Base-by-base conservation (phyloP, 2,329 filamentous ascomycete species). In the Pseudocercospora eumusae region DNA sequence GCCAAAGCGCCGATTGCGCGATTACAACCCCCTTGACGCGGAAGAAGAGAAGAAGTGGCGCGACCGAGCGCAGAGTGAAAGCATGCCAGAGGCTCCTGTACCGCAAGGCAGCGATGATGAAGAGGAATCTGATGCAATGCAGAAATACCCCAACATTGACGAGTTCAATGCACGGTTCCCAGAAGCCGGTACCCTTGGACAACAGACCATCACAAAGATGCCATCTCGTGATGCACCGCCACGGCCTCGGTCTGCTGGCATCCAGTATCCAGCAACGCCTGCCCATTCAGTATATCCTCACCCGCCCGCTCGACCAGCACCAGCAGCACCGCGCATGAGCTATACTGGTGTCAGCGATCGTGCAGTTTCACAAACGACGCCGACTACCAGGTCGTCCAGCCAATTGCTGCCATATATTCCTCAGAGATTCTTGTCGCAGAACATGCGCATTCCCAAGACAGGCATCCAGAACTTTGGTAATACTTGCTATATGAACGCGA, bases 401-500 rank as follows among this genome's bases (percentile, higher is more conserved):
- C 74, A 78, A 27, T 71, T 80, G 9, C 73, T 77, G 8, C 74
- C 78, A 15, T 82, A 82, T 62, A 73, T 82, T 3, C 77, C 80
- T 2, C 77, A 78, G 13, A 77, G 77, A 33, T 76, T 78, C 15
- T 74, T 78, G 44, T 75, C 77, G 4, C 75, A 76, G 23, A 77
- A 80, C 40, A 61, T 75, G 15, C 76, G 78, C 27, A 80, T 86
- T 69, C 83, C 87, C n/a, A 80, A 81, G 36, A 89, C 91, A 10
- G 93, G 93, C 0, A 82, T 97, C 11, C 79, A 86, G 62, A 97
- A 97, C 69, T 90, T 92, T 44, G 86, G 87, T 0, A 88, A 89
- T 52, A 93, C 90, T 67, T 97, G 93, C 74, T 97, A 96, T 73
- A 92, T 95, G 81, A 97, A 96, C 75, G 88, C 91, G n/a, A 88